Base-by-base conservation (phyloP, 2,329 filamentous ascomycete species). In the Phyllosticta citribraziliensis region DNA sequence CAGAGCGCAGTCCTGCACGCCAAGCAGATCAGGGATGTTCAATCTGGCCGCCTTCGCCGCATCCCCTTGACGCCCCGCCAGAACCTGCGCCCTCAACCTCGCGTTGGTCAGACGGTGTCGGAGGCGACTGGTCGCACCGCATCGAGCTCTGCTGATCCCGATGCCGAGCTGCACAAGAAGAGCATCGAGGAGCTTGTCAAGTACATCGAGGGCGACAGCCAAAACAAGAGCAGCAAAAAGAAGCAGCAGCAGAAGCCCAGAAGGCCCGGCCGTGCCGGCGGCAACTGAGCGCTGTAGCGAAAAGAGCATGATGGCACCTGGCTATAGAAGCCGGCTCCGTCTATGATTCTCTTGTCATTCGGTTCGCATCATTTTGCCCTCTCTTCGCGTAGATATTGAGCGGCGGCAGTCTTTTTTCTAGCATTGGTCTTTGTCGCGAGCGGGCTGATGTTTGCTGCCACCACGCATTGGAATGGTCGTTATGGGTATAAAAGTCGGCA, bases 1-100 rank as follows among this genome's bases (percentile, higher is more conserved):
- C 89, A 95, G 75, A 97, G 95, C 69, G 94, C 94, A 53, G 94
- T 99, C 51, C 88, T 86, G 35, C 91, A 97, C 66, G 93, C 92
- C 57, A 97, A 95, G 79, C 91, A 96, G 70, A 88, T 90, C 63
- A 96, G 96, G 78, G 89, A 94, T 65, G 81, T 89, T 47, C 87
- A 94, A 74, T 85, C 73, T 56, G 85, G 88, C 61, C 84, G 88
- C 63, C 80, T 92, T 52, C 85, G 87, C 63, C 82, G 88, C 9
- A 87, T 92, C 66, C 82, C 84, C 60, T 84, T 93, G 69, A 85
- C 84, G 20, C 79, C 85, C 24, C 80, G 83, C 52, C 79, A 81
- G 25, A 79, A 80, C 25, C 75, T 86, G 61, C 82, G 80, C 58
- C 83, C 85, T 11, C 83, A 86, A 68, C 84, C 84, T 54, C 82